Evolutionary conservation across 1,284 basidiomycete genomes (phyloP).

Genomic region (Ustilago bromivora): DNA sequence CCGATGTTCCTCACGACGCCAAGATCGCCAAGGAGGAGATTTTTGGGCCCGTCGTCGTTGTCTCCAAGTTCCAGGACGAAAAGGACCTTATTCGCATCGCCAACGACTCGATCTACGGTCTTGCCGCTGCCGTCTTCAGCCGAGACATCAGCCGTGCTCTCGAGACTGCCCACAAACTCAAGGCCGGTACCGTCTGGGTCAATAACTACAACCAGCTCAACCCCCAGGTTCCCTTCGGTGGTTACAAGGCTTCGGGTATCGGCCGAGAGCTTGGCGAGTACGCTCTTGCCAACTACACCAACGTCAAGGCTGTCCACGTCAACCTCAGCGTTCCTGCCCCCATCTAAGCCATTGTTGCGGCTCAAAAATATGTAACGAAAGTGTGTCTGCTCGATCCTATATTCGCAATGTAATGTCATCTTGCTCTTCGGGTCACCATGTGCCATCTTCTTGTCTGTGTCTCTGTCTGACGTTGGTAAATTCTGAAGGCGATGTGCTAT

Average conservation of each 20-base stretch:
- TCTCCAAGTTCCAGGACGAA: slow-evolving; percentile 71
- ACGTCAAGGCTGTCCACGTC: slow-evolving; percentile 84
- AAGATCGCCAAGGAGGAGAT: slow-evolving; percentile 78
- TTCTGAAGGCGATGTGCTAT: no score
- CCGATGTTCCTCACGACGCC: slow-evolving; percentile 75
- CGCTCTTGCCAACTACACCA: slow-evolving; percentile 78
- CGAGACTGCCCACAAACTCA: slow-evolving; percentile 79
- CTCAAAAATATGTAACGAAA: neutral
- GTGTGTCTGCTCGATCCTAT: slow-evolving; percentile 13
- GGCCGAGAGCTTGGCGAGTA: slow-evolving; percentile 67
- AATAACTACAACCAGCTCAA: slow-evolving; percentile 72
- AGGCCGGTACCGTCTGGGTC: slow-evolving; percentile 85
- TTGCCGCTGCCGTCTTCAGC: slow-evolving; percentile 88
- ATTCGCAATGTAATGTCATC: slow-evolving; percentile 37
- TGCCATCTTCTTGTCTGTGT: neutral
- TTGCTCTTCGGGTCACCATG: neutral
- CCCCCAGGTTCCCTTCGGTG: slow-evolving; percentile 54
- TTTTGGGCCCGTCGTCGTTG: slow-evolving; percentile 81
- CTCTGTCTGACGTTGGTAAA: no score
- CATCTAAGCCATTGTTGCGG: slow-evolving; percentile 26
- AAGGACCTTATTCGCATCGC: slow-evolving; percentile 80
- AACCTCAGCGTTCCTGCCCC: slow-evolving; percentile 73
- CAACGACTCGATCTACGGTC: slow-evolving; percentile 84
- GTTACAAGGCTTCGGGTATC: slow-evolving; percentile 62
- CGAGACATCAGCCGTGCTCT: slow-evolving; percentile 82